Base-by-base conservation (phyloP, 2,329 filamentous ascomycete genomes). In the Raffaelea arxii region DNA sequence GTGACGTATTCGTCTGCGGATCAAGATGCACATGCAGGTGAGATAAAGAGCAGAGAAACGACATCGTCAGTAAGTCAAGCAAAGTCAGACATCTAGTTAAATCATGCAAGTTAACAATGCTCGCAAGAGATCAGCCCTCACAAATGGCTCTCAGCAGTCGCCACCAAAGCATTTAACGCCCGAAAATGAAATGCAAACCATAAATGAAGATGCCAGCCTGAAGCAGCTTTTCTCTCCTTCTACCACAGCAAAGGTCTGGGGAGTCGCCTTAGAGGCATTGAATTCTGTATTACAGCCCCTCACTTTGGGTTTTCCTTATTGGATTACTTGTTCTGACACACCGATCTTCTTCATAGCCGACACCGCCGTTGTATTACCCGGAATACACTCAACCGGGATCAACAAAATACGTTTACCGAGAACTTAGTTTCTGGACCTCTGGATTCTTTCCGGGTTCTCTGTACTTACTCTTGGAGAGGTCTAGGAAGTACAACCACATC, bases 401-500 rank as follows among this genome's bases (percentile, higher is more conserved):
- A 12, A 36, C 32, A 12, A 18, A 36, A 18, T 36, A 36, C 32
- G 32, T 36, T 18, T 36, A 36, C 16, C 14, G 32, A 12, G 32
- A 36, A 18, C 32, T 36, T 18, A 18, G 19, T 10, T 71, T 71
- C 47, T 73, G 69, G 70, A 72, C 68, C 0, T 69, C 64, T 2
- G 69, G 69, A 0, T 72, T 72, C 59, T 72, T 72, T 46, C 69
- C 68, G 0, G 69, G 69, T 0, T 62, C 59, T 3, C 50, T 72
- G 2, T 70, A 70, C 46, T 55, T 65, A 1, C 57, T 72, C 0
- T 55, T 70, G 5, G 60, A 67, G 47, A 48, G 65, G 11, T 42
- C 58, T 38, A 52, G 60, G 32, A 59, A 55, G 36, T 60, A 59
- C 39, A 46, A 55, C 12, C 41, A 49, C 16, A 32, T 48, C 4